phyloP scores from a whole-genome alignment of 2,329 filamentous ascomycete species.

The Clonostachys solani region DNA sequence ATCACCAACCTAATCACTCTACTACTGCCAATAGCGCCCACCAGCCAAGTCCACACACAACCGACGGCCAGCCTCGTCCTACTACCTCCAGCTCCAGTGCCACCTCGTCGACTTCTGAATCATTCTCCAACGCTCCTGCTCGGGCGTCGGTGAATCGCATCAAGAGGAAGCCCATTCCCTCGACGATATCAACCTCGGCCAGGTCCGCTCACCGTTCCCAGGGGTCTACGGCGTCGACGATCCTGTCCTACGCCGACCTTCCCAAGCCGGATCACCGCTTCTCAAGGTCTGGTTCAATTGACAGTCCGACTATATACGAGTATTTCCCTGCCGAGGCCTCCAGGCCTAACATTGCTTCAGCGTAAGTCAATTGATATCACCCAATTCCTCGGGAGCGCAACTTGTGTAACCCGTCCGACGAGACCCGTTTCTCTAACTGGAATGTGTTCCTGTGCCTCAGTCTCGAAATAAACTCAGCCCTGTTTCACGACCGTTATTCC shows the following conservation, averaged over 20 bases:
- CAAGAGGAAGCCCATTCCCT: constrained; percentile 58
- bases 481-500: constrained; percentile 7
- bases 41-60: neutral
- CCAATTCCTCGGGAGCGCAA: constrained; percentile 2
- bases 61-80: neutral
- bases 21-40: constrained; percentile 4
- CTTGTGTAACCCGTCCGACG: too few relatives aligned
- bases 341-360: too few relatives aligned
- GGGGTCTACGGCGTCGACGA: constrained; percentile 7
- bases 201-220: constrained; percentile 31
- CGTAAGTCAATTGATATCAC: neutral
- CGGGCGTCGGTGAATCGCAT: constrained; percentile 28
- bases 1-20: constrained; percentile 4
- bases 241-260: constrained; percentile 29
- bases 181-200: constrained; percentile 39
- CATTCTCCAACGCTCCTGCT: constrained; percentile 4
- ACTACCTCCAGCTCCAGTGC: neutral
- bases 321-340: constrained; percentile 20
- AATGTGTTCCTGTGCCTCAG: constrained; percentile 12
- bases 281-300: constrained; percentile 49
- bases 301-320: constrained; percentile 60
- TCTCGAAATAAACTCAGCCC: constrained; percentile 8
- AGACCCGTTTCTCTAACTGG: constrained; percentile 14
- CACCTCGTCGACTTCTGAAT: constrained; percentile 1
- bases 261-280: constrained; percentile 48